These are phyloP conservation scores for Cucumis sativus DNA, from an alignment of 306 rosid genomes.

Conservation along the genomic window DNA sequence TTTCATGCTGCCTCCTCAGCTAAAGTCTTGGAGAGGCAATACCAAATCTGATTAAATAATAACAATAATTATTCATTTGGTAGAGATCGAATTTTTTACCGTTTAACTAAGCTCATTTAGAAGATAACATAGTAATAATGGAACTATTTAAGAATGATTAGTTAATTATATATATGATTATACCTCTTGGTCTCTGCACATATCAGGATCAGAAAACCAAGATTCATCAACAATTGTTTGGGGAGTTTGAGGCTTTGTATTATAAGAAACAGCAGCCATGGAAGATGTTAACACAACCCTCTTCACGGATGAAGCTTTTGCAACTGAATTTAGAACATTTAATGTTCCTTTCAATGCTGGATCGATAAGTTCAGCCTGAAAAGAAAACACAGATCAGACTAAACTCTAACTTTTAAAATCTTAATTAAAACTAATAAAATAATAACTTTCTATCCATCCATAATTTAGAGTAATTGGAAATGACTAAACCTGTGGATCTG, in stretches of 20 bases:
- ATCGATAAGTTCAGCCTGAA: slow-evolving; percentile 37
- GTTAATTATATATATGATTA: background rate
- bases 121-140: too few relatives aligned
- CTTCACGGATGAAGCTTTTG: slow-evolving; percentile 23
- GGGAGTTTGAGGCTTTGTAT: slow-evolving; percentile 24
- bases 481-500: slow-evolving; percentile 11
- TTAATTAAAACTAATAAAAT: too few relatives aligned
- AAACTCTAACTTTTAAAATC: too few relatives aligned
- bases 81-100: too few relatives aligned
- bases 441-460: too few relatives aligned
- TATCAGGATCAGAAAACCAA: slow-evolving; percentile 28
- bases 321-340: slow-evolving; percentile 31
- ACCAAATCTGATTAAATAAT: slow-evolving; percentile 46
- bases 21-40: slow-evolving; percentile 58
- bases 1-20: slow-evolving; percentile 89
- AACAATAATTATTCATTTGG: too few relatives aligned
- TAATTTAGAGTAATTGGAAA: too few relatives aligned
- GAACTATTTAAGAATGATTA: too few relatives aligned
- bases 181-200: slow-evolving; percentile 28
- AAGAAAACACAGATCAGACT: background rate
- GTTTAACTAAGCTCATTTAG: too few relatives aligned
- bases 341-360: slow-evolving; percentile 52
- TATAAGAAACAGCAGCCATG: slow-evolving; percentile 24
- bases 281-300: slow-evolving; percentile 46
- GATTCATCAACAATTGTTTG: slow-evolving; percentile 36